Conservation (phyloP, 768 basidiomycete genomes). For the Mycena galericulata region DNA sequence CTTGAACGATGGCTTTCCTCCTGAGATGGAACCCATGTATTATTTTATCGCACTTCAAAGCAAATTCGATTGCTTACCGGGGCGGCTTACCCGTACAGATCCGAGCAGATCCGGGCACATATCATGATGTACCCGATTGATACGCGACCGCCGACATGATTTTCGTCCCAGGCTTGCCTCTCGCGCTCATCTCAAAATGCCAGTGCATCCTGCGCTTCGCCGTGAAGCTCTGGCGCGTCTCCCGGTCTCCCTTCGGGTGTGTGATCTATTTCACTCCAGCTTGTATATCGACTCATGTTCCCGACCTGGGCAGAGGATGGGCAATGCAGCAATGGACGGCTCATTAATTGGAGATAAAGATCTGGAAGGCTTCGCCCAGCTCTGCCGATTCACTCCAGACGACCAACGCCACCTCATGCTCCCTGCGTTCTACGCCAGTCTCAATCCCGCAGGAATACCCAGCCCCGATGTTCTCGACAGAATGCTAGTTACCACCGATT, state of each 20-base stretch:
- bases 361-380: not conserved
- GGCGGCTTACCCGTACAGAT: no score
- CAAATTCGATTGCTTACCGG: no score
- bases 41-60: no score
- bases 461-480: not conserved
- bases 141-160: no score
- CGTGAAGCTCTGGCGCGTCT: no score
- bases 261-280: not conserved
- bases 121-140: no score
- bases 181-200: no score
- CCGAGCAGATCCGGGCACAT: no score
- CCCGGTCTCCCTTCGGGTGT: not conserved
- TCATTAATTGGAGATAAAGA: not conserved
- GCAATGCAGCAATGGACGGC: not conserved
- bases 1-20: no score
- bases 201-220: no score
- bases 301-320: not conserved
- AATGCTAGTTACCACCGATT: not conserved
- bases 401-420: not conserved
- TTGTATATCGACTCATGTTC: not conserved
- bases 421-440: not conserved
- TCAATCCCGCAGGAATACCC: not conserved
- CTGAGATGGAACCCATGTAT: no score
- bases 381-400: not conserved
- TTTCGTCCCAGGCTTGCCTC: no score